A percentile compares a stretch with the other conserved stretches of the same genome.
These are phyloP conservation scores for Lepidium africanum DNA, from an alignment of 345 rosid genomes.

Conservation along the genomic window DNA sequence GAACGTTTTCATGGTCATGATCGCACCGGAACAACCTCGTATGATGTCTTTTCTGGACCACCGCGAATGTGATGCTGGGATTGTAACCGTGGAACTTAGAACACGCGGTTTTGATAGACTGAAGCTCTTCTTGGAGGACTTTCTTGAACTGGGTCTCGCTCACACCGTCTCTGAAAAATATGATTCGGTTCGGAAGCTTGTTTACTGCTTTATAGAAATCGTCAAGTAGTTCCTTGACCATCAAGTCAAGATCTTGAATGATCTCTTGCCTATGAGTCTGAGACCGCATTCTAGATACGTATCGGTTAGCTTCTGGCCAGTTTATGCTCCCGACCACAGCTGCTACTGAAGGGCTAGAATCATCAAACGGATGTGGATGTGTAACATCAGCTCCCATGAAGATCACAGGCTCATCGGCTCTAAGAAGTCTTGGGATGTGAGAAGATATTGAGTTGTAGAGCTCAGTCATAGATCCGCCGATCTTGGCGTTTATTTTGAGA, in stretches of 20 bases:
- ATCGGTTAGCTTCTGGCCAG: constrained; percentile 97
- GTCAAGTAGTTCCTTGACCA: constrained; percentile 79
- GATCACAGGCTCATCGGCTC: constrained; percentile 68
- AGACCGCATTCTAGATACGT: constrained; percentile 86
- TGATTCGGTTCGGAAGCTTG: constrained; percentile 70
- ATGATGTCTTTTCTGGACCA: constrained; percentile 94
- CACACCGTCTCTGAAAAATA: constrained; percentile 93
- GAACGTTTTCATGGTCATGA: constrained; percentile 58
- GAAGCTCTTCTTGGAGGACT: constrained; percentile 68
- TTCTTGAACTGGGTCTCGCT: constrained; percentile 90
- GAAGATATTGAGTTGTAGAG: constrained; percentile 70
- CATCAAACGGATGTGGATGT: constrained; percentile 95
- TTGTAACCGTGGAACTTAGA: constrained; percentile 47
- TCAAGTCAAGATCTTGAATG: constrained; percentile 72
- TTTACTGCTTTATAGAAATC: constrained; percentile 58
- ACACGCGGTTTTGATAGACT: constrained; percentile 61
- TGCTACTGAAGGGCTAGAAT: constrained; percentile 87
- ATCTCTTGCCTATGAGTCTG: constrained; percentile 94
- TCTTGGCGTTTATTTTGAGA: constrained; percentile 92
- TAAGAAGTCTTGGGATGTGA: constrained; percentile 74
- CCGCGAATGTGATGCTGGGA: constrained; percentile 74
- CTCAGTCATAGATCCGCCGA: constrained; percentile 87
- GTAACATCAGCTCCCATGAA: constrained; percentile 99
- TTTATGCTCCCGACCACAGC: constrained; percentile 99
- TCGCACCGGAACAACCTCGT: constrained; percentile 69